Conservation (phyloP, 2,329 filamentous ascomycete species). For the Tolypocladium amazonense region DNA sequence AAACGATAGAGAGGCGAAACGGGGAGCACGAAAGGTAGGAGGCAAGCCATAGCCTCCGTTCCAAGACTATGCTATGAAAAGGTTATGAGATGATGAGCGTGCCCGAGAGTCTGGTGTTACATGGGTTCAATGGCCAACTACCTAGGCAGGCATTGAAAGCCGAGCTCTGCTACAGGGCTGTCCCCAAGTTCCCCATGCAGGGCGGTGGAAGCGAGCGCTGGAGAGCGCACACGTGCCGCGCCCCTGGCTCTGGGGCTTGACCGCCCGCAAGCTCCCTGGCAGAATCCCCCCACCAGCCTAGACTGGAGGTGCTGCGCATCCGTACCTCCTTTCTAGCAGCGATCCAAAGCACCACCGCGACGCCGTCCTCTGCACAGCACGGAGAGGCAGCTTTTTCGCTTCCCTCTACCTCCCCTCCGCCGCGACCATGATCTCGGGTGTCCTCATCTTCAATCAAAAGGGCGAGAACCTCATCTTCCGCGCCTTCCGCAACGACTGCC, state of each 20-base stretch:
- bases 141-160: too few relatives aligned
- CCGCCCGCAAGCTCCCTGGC: conserved; percentile 1
- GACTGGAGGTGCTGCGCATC: not conserved
- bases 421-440: conserved; percentile 80
- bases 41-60: too few relatives aligned
- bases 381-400: not conserved
- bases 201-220: not conserved
- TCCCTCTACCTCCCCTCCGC: not conserved
- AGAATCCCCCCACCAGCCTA: not conserved
- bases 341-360: not conserved
- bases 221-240: not conserved
- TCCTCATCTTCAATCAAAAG: conserved; percentile 98
- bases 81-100: too few relatives aligned
- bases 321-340: not conserved
- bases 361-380: not conserved
- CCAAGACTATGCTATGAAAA: too few relatives aligned
- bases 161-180: too few relatives aligned
- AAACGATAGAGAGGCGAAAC: too few relatives aligned
- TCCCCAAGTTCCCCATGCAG: too few relatives aligned
- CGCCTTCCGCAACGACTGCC: conserved; percentile 96
- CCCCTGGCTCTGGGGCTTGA: not conserved
- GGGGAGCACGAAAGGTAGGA: too few relatives aligned
- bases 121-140: too few relatives aligned
- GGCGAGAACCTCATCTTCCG: conserved; percentile 99
- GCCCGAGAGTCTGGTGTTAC: too few relatives aligned